Percentiles rank a stretch among this genome's conserved stretches.
phyloP scores from a whole-genome alignment of 164 flowering plant genomes.

The Magnolia kwangsiensis region DNA sequence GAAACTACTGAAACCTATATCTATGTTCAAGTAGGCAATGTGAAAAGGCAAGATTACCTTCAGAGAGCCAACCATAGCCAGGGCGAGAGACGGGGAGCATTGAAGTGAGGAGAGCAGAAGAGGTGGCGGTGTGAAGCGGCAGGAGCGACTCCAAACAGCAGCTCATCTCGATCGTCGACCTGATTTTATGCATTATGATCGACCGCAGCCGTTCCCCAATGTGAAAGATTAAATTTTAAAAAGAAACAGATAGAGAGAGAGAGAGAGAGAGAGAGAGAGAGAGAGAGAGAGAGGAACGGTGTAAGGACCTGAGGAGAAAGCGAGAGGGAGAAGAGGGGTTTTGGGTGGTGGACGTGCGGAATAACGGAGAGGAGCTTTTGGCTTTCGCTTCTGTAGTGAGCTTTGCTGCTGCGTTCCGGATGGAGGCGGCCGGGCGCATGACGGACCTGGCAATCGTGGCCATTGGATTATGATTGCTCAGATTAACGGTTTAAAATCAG shows the following conservation, averaged over 20 bases:
- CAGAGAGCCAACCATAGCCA: constrained; percentile 49
- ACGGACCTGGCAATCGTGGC: constrained; percentile 42
- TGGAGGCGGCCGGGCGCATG: constrained; percentile 38
- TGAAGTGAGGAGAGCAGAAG: constrained; percentile 76
- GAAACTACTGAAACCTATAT: not conserved
- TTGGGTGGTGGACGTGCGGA: constrained; percentile 19
- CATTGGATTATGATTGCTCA: not conserved
- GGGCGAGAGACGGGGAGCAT: constrained; percentile 55
- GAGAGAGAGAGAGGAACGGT: not conserved
- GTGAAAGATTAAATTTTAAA: not conserved
- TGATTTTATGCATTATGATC: constrained; percentile 3
- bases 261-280: not conserved
- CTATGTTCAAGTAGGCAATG: not conserved
- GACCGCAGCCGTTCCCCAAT: not conserved
- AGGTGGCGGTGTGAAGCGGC: constrained; percentile 65
- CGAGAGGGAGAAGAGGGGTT: constrained; percentile 25
- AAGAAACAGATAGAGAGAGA: not conserved
- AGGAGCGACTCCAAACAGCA: constrained; percentile 53
- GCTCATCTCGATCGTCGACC: constrained; percentile 50
- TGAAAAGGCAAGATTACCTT: constrained; percentile 36
- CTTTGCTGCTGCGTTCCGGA: constrained; percentile 35
- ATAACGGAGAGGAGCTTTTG: constrained; percentile 29
- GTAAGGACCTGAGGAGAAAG: not conserved
- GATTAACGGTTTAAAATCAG: no score
- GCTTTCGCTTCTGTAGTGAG: constrained; percentile 34